Percentiles rank a stretch among this genome's conserved stretches.
These are phyloP conservation scores for Aspergillus alliaceus DNA, from an alignment of 2,329 filamentous ascomycete species.

Conservation along the genomic window DNA sequence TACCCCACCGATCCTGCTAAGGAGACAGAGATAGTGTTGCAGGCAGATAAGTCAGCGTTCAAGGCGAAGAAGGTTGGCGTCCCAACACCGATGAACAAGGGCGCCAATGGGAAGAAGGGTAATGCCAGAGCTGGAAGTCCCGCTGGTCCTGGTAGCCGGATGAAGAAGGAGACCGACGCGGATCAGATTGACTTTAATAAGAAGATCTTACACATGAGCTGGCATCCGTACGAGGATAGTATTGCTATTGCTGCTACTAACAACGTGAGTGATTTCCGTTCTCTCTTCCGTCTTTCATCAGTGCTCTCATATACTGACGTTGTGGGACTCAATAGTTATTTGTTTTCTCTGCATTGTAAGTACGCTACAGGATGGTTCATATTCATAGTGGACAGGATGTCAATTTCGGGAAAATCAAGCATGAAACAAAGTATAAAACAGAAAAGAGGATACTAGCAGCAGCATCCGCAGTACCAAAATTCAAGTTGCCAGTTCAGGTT, in stretches of 20 bases:
- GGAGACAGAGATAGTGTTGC: conserved; percentile 94
- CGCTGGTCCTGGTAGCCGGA: conserved; percentile 82
- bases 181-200: conserved; percentile 99
- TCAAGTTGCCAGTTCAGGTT: conserved; percentile 25
- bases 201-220: conserved; percentile 99
- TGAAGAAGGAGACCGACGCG: conserved; percentile 98
- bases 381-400: conserved; percentile 25
- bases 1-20: conserved; percentile 95
- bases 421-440: conserved; percentile 14
- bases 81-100: conserved; percentile 90
- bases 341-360: conserved; percentile 72
- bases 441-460: conserved; percentile 24
- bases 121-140: conserved; percentile 87
- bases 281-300: not conserved
- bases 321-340: conserved; percentile 57
- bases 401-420: conserved; percentile 6
- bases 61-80: conserved; percentile 99
- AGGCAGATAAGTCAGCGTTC: conserved; percentile 98
- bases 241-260: conserved; percentile 99
- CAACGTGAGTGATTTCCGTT: conserved; percentile 71
- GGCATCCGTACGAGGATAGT: conserved; percentile 99
- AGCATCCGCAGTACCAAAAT: conserved; percentile 22
- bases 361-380: conserved; percentile 18
- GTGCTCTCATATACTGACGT: conserved; percentile 14
- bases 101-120: conserved; percentile 73